Evolutionary conservation across 352 stramenopile genomes (phyloP).

Genomic region (Globisporangium canariense): DNA sequence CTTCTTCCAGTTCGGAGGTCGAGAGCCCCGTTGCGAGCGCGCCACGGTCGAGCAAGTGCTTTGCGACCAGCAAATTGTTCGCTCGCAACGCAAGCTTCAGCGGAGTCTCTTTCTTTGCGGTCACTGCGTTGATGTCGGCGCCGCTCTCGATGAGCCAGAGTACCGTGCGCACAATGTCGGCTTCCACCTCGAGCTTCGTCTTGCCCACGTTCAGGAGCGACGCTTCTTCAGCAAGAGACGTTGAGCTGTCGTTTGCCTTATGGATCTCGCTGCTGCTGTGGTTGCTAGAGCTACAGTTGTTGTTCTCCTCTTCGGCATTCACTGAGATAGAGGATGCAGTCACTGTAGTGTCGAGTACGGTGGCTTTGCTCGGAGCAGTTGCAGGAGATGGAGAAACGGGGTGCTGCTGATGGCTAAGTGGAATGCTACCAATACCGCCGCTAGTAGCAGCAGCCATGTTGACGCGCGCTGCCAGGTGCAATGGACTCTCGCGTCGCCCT

Average conservation of each 20-base stretch:
- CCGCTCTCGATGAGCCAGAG: constrained; percentile 80
- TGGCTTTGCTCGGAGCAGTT: constrained; percentile 7
- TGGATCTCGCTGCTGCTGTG: constrained; percentile 21
- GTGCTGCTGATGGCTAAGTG: background rate
- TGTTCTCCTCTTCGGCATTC: constrained; percentile 24
- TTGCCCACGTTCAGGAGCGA: constrained; percentile 17
- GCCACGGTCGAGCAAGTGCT: constrained; percentile 52
- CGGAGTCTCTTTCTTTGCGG: constrained; percentile 41
- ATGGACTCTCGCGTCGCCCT: constrained; percentile 36
- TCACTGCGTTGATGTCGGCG: constrained; percentile 55
- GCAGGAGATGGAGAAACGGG: background rate
- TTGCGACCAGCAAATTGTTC: constrained; percentile 46
- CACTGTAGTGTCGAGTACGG: constrained; percentile 25
- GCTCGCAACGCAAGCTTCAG: constrained; percentile 56
- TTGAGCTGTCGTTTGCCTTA: background rate
- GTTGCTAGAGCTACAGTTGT: constrained; percentile 21
- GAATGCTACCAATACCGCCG: background rate
- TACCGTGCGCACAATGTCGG: constrained; percentile 53
- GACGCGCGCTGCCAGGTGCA: constrained; percentile 63
- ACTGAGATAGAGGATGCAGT: constrained; percentile 34
- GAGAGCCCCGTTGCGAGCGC: constrained; percentile 44
- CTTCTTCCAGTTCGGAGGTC: constrained; percentile 33
- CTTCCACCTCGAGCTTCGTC: constrained; percentile 42
- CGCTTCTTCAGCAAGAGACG: background rate
- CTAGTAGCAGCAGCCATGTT: constrained; percentile 1